Conservation (phyloP, 768 basidiomycete species). For the Heimioporus sp. region DNA sequence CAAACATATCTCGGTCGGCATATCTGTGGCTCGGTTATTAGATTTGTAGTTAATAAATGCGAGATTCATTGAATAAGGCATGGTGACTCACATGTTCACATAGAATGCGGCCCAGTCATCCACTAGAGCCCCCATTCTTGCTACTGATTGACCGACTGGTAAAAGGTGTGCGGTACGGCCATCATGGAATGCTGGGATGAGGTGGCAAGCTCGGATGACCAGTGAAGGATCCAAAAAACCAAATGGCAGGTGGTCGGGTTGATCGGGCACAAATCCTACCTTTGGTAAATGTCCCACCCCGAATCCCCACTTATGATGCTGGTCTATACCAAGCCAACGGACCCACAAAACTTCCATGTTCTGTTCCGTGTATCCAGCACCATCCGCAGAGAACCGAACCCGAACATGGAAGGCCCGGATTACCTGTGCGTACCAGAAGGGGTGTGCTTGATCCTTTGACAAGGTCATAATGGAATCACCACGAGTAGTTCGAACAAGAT, state of each 20-base stretch:
- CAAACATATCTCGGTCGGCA: too few relatives aligned
- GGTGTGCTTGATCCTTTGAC: slow-evolving; percentile 4
- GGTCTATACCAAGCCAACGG: slow-evolving; percentile 18
- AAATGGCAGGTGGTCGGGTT: not conserved
- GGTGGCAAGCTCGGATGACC: not conserved
- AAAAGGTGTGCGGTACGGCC: not conserved
- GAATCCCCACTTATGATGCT: slow-evolving; percentile 2
- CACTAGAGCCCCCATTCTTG: not conserved
- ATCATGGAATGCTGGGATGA: not conserved
- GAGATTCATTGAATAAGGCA: too few relatives aligned
- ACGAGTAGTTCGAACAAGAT: not conserved
- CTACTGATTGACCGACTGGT: not conserved
- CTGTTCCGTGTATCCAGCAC: not conserved
- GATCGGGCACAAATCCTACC: slow-evolving; percentile 11
- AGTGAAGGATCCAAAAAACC: not conserved
- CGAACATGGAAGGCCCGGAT: slow-evolving; percentile 12
- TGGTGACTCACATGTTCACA: slow-evolving; percentile 6
- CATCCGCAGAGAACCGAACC: not conserved
- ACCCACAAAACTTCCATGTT: slow-evolving; percentile 26
- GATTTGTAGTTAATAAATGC: too few relatives aligned
- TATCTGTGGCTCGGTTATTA: too few relatives aligned
- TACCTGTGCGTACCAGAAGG: slow-evolving; percentile 23
- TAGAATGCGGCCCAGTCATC: not conserved
- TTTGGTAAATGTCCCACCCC: slow-evolving; percentile 8
- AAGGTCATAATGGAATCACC: slow-evolving; percentile 9